Base-by-base conservation (phyloP, 2,329 filamentous ascomycete species). In the Aspergillus sp. region DNA sequence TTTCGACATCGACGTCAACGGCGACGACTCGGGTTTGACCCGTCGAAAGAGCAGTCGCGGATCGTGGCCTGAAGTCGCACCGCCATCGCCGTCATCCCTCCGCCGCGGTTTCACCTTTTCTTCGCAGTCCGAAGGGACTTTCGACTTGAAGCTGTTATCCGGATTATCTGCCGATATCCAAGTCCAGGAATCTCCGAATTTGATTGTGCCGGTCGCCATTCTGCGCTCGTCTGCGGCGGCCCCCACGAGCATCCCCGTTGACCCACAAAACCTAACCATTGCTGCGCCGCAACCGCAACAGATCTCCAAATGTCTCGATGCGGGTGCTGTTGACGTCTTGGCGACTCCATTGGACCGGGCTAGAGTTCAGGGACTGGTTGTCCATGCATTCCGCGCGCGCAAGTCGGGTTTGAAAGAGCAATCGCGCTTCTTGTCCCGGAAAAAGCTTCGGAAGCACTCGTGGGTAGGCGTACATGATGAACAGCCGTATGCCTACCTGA, bases 401-500 rank as follows among this genome's bases (percentile, higher is more conserved):
- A 89, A 89, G 70, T 86, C 91, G 62, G 87, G 88, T 19, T 79
- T 83, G 31, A 85, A 83, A 64, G 88, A 92, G 64, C 86, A 91
- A 65, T 81, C 87, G 54, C 83, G 85, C 16, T 81, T 91, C 56
- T 68, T 91, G 52, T 87, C 88, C 54, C 78, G 88, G 54, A 88
- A 87, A 65, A 85, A 87, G 60, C 85, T 87, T 42, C 83, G 91
- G 50, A 95, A 95, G 71, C 84, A 91, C 49, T 96, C 92, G 0
- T 96, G 92, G 92, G 91, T 96, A 40, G 91, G 92, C 21, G 82
- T 95, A 10, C 84, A 89, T 64, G 89, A 93, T 60, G 84, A 90
- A 62, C 88, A 92, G 68, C 91, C 91, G 1, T 96, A 91, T 74
- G 87, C 90, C 14, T 96, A 96, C 72, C 76, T 97, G 50, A 82